Percentiles rank a stretch among this genome's conserved stretches.
These are phyloP conservation scores for Monosporozyma aerobia DNA, from an alignment of 805 yeast genomes.

Conservation along the genomic window DNA sequence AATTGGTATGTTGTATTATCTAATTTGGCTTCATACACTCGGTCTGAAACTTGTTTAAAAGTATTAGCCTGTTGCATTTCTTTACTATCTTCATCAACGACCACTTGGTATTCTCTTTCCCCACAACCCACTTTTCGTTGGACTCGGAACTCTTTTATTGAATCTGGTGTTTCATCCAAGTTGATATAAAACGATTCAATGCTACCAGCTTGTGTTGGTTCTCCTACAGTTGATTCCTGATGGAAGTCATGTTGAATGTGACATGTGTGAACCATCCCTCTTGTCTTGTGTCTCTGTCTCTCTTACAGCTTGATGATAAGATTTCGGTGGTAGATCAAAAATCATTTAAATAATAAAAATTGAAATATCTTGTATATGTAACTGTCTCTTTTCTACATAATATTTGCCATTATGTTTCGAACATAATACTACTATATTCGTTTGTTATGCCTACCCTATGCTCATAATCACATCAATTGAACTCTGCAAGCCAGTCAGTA, in stretches of 20 bases:
- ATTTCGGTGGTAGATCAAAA: background rate
- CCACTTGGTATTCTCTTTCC: background rate
- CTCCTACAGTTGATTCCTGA: slow-evolving; percentile 34
- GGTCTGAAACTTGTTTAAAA: slow-evolving; percentile 4
- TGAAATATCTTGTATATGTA: background rate
- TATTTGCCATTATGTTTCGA: background rate
- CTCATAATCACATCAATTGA: slow-evolving; percentile 1
- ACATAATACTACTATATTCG: background rate
- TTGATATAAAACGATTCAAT: slow-evolving; percentile 39
- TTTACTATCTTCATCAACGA: slow-evolving; percentile 5
- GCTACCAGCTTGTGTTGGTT: slow-evolving; percentile 11
- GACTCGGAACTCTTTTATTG: slow-evolving; percentile 25
- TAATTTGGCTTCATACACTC: slow-evolving; percentile 10
- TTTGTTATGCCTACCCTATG: background rate
- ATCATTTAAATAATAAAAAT: background rate
- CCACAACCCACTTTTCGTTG: slow-evolving; percentile 14
- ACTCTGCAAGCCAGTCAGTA: slow-evolving; percentile 18
- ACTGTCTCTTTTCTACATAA: background rate
- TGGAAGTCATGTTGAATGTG: slow-evolving; percentile 39
- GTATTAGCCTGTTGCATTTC: slow-evolving; percentile 2
- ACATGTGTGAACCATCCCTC: slow-evolving; percentile 6
- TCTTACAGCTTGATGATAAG: background rate
- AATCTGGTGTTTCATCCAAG: slow-evolving; percentile 20
- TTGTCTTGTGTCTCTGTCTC: background rate
- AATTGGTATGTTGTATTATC: slow-evolving; percentile 10